These are phyloP conservation scores for Aspergillus arachidicola DNA, from an alignment of 2,329 filamentous ascomycete species.

Conservation along the genomic window DNA sequence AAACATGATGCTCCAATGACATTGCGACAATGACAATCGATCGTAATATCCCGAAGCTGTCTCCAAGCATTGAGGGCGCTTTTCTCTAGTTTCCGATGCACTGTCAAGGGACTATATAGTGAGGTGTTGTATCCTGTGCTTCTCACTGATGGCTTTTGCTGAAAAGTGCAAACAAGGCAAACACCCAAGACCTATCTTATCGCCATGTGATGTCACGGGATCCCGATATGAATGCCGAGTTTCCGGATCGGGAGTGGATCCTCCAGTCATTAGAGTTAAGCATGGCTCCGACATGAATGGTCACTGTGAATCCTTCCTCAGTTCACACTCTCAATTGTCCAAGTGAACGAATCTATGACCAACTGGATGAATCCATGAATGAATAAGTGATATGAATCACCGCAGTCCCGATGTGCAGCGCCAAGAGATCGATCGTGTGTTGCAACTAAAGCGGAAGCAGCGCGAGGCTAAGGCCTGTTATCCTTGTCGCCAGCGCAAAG, in stretches of 20 bases:
- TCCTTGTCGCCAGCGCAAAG: slow-evolving; percentile 39
- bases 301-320: not conserved
- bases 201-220: not conserved
- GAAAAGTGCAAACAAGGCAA: not conserved
- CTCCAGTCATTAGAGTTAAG: not conserved
- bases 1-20: not conserved
- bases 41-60: not conserved
- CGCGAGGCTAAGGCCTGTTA: slow-evolving; percentile 37
- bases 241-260: not conserved
- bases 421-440: slow-evolving; percentile 32
- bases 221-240: not conserved
- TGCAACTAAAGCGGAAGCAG: slow-evolving; percentile 30
- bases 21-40: not conserved
- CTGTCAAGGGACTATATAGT: too few species aligned
- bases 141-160: not conserved
- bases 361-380: not conserved
- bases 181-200: not conserved
- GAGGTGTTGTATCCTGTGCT: too few species aligned
- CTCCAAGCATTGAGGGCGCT: not conserved
- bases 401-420: slow-evolving; percentile 19
- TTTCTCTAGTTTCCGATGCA: not conserved
- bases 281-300: not conserved
- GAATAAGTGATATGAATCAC: not conserved
- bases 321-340: not conserved
- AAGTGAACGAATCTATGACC: not conserved